Conservation (phyloP, 805 yeast genomes). For the Nakazawaea peltata region DNA sequence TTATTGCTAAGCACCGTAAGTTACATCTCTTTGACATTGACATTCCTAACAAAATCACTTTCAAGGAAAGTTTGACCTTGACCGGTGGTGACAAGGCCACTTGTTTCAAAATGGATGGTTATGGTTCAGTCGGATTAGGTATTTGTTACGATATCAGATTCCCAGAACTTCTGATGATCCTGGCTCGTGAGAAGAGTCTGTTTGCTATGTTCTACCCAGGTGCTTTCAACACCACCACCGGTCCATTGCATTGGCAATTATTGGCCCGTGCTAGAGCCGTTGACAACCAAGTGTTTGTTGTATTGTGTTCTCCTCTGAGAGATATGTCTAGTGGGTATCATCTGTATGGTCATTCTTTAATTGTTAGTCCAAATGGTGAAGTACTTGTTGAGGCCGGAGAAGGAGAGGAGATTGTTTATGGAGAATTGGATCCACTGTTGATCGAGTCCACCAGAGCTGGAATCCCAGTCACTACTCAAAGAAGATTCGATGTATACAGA, state of each 20-base stretch:
- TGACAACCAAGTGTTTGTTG: constrained; percentile 64
- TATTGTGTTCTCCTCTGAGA: constrained; percentile 86
- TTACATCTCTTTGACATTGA: constrained; percentile 89
- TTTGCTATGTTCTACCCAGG: constrained; percentile 79
- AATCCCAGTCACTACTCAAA: constrained; percentile 63
- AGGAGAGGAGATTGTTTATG: constrained; percentile 67
- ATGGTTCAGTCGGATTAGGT: constrained; percentile 76
- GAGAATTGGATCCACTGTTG: constrained; percentile 58
- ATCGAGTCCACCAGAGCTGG: constrained; percentile 51
- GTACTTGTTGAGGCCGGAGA: constrained; percentile 69
- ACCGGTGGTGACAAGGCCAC: constrained; percentile 81
- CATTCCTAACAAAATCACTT: constrained; percentile 84
- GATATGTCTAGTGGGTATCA: constrained; percentile 53
- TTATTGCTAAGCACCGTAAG: constrained; percentile 85
- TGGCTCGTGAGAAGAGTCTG: constrained; percentile 44
- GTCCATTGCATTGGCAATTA: constrained; percentile 78
- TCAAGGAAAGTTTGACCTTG: constrained; percentile 71
- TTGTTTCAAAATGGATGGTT: constrained; percentile 55
- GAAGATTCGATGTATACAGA: constrained; percentile 60
- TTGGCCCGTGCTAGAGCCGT: constrained; percentile 68
- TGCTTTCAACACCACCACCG: constrained; percentile 79
- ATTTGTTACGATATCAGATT: constrained; percentile 77
- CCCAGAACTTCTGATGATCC: constrained; percentile 67
- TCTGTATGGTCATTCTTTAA: constrained; percentile 61
- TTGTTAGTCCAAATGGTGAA: constrained; percentile 56